Evolutionary conservation across 2,329 filamentous ascomycete genomes (phyloP).

Genomic region (Fusarium pseudoanthophilum): DNA sequence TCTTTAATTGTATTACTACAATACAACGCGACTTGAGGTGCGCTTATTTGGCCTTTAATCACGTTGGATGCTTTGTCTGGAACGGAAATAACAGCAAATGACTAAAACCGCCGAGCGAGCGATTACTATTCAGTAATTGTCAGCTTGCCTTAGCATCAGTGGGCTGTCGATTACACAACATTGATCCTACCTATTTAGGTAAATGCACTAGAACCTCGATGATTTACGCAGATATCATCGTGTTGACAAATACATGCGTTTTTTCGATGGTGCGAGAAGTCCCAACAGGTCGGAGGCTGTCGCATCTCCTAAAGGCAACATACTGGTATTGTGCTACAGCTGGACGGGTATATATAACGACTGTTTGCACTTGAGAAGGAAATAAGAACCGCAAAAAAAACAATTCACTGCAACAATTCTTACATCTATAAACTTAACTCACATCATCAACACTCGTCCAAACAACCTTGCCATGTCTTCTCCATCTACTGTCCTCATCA

Average conservation of each 20-base stretch:
- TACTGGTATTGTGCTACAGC: accelerated
- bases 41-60: too few relatives aligned
- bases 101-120: background rate
- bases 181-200: background rate
- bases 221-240: accelerated
- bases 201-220: accelerated
- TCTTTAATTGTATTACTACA: too few relatives aligned
- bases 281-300: too few relatives aligned
- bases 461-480: background rate
- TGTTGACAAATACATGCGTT: background rate
- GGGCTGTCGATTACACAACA: too few relatives aligned
- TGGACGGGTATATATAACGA: accelerated
- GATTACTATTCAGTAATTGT: background rate
- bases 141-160: background rate
- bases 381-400: accelerated
- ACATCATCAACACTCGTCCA: accelerated
- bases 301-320: accelerated
- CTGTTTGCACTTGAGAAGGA: background rate
- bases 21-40: too few relatives aligned
- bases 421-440: accelerated
- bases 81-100: background rate
- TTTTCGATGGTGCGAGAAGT: accelerated
- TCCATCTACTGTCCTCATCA: background rate
- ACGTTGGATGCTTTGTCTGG: too few relatives aligned
- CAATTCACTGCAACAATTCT: background rate